phyloP scores from a whole-genome alignment of 164 flowering plant species.

The Protea cynaroides region DNA sequence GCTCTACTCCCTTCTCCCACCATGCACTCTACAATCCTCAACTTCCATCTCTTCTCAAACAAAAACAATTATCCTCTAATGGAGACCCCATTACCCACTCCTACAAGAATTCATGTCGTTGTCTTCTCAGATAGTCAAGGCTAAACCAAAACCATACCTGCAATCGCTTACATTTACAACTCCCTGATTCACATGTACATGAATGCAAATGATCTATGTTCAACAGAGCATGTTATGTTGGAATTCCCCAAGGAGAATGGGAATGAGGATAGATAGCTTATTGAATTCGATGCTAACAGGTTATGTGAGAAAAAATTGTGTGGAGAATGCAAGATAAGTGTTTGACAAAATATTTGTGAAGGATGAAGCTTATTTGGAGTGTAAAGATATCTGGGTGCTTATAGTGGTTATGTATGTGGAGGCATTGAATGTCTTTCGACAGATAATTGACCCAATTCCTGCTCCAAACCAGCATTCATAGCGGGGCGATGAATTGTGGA shows the following conservation, averaged over 20 bases:
- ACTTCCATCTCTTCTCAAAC: not conserved
- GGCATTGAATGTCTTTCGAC: conserved; percentile 27
- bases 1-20: no score
- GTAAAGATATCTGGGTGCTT: conserved; percentile 33
- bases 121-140: conserved; percentile 19
- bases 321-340: conserved; percentile 19
- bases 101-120: conserved; percentile 1
- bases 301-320: conserved; percentile 19
- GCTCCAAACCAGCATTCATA: no score
- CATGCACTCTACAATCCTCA: no score
- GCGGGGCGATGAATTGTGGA: no score
- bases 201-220: conserved; percentile 10
- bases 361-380: conserved; percentile 38
- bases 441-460: no score
- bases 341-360: conserved; percentile 24
- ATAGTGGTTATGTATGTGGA: conserved; percentile 21
- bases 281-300: conserved; percentile 36
- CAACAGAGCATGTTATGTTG: conserved; percentile 18
- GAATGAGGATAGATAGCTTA: conserved; percentile 18
- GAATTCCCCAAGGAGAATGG: conserved; percentile 9
- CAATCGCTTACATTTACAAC: conserved; percentile 21
- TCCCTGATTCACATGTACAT: conserved; percentile 33
- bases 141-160: conserved; percentile 16
- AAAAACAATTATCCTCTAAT: not conserved
- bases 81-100: not conserved